Conservation (phyloP, 1,139 yeast genomes). For the Sugiyamaella pinicola region DNA sequence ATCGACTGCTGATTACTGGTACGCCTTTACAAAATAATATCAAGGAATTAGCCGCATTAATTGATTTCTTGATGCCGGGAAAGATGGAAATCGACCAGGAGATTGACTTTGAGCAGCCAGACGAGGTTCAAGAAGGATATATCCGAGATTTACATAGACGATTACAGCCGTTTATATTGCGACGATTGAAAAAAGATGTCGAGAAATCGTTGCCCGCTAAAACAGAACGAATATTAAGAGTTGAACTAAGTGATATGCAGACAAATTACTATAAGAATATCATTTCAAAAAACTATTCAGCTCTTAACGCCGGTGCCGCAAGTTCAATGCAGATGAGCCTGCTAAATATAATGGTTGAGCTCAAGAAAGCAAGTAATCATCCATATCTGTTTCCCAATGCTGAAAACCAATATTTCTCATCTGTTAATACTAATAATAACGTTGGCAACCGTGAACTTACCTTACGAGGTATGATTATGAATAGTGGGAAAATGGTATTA, state of each 20-base stretch:
- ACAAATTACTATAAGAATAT: slow-evolving; percentile 94
- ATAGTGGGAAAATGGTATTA: slow-evolving; percentile 96
- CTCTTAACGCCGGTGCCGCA: slow-evolving; percentile 80
- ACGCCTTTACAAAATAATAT: slow-evolving; percentile 96
- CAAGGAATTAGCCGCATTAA: slow-evolving; percentile 91
- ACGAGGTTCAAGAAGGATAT: slow-evolving; percentile 81
- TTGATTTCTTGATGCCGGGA: slow-evolving; percentile 96
- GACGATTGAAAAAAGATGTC: slow-evolving; percentile 95
- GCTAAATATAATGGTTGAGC: slow-evolving; percentile 89
- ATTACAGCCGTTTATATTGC: slow-evolving; percentile 85
- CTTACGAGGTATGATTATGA: slow-evolving; percentile 91
- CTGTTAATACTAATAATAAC: slow-evolving; percentile 44
- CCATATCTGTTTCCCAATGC: slow-evolving; percentile 95
- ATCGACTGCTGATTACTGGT: slow-evolving; percentile 91
- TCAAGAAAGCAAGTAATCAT: slow-evolving; percentile 95
- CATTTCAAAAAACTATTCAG: slow-evolving; percentile 85
- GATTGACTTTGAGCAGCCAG: slow-evolving; percentile 89
- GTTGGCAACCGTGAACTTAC: slow-evolving; percentile 62
- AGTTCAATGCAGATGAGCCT: slow-evolving; percentile 81
- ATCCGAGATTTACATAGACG: slow-evolving; percentile 82
- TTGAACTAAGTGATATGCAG: slow-evolving; percentile 91
- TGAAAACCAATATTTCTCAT: slow-evolving; percentile 75
- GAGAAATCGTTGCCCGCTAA: slow-evolving; percentile 95
- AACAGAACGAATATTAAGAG: slow-evolving; percentile 91
- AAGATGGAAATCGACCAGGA: slow-evolving; percentile 86